Conservation (phyloP, 2,329 filamentous ascomycete species). For the Beauveria medogensis region DNA sequence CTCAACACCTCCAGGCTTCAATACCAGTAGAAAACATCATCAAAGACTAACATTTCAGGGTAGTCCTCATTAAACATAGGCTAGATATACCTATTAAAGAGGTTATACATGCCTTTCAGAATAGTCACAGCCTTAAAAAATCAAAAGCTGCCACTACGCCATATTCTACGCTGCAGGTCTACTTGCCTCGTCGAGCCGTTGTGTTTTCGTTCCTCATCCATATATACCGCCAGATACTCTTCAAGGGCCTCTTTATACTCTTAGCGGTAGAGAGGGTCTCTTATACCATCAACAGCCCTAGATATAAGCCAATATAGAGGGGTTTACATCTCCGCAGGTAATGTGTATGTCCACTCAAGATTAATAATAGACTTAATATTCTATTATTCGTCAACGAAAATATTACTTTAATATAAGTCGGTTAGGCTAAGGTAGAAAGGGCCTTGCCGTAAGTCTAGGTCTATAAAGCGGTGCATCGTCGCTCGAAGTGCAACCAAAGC, state of each 20-base stretch:
- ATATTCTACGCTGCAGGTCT: not conserved
- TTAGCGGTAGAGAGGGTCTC: not conserved
- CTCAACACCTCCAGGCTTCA: not conserved
- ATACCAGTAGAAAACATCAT: not conserved
- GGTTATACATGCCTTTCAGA: not conserved
- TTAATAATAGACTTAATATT: constrained; percentile 24
- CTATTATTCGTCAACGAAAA: constrained; percentile 25
- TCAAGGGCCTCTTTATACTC: not conserved
- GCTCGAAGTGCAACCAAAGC: constrained; percentile 21
- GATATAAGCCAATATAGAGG: constrained; percentile 22
- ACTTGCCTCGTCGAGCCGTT: not conserved
- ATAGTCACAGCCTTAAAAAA: not conserved
- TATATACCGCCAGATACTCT: not conserved
- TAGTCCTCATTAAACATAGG: not conserved
- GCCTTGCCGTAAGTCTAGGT: constrained; percentile 18
- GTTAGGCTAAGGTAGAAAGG: constrained; percentile 26
- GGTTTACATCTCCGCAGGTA: constrained; percentile 18
- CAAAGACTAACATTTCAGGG: not conserved
- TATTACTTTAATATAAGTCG: constrained; percentile 30
- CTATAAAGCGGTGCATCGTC: constrained; percentile 16
- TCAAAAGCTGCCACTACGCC: not conserved
- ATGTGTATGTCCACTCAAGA: constrained; percentile 22
- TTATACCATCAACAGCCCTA: constrained; percentile 1
- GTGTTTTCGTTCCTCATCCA: not conserved
- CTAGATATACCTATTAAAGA: not conserved